Evolutionary conservation across 208 protist genomes (phyloP), one percentile per base, ranked within the genome.

Genomic region (Leishmania tropica): DNA sequence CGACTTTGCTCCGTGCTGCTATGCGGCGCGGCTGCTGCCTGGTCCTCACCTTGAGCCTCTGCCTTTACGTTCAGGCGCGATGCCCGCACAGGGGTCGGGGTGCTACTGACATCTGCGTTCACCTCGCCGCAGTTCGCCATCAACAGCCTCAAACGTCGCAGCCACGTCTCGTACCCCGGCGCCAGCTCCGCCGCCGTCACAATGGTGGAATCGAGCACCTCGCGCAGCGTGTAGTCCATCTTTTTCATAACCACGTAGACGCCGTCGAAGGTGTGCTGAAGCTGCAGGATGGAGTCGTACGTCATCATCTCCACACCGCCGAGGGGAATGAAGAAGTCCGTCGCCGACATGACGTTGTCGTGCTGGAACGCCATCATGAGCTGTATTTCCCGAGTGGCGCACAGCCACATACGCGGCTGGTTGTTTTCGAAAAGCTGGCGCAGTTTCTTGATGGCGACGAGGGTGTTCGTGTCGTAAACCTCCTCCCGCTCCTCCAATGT

Each of bases 191-290:
- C 71, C 48, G 24, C 47, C 31, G 74, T 88, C 76, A 93, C 67
- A 11, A 75, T 51, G 31, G n/a, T 87, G 10, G 92, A 93, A 62
- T 96, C 94, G 31, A 97, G 87, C 35, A 97, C 92, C 84, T 97
- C 94, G 47, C 94, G 92, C 64, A 97, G 80, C 2, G 94, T 95
- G 87, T 95, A 95, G 81, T 96, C 92, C 88, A 95, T 94, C 73
- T 97, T 94, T 64, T 97, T 95, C 94, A 97, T 97, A 5, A 96
- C 92, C 47, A 97, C 81, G 67, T 97, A 97, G 28, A 97, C 92
- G 76, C 91, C 92, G 65, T 97, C 90, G 84, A 97, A 97, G 75
- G 54, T 92, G 28, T 74, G 64, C 56, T 89, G 87, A 35, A 94
- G 79, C 74, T 81, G 70, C 15, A 87, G 68, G n/a, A 96, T 88